Percentiles rank a stretch among this genome's conserved stretches.
Conservation (phyloP, 2,329 filamentous ascomycete species). For the Epichloe brachyelytri region DNA sequence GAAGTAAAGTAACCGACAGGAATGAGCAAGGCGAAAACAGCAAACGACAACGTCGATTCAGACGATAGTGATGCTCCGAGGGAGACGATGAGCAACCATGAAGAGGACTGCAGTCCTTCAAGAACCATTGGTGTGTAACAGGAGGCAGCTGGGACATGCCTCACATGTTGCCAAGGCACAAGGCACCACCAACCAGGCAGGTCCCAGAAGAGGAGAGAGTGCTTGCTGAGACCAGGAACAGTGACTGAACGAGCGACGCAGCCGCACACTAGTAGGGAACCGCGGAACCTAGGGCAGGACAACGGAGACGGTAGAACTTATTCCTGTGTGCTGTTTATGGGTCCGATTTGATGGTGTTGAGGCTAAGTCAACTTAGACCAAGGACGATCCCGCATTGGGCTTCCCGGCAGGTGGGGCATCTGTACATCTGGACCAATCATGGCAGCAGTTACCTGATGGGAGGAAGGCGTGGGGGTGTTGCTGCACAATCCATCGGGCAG, state of each 20-base stretch:
- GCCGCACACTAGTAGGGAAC: background rate
- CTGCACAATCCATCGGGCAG: no score
- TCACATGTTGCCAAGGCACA: no score
- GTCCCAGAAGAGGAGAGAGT: background rate
- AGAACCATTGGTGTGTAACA: background rate
- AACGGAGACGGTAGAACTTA: background rate
- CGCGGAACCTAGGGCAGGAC: background rate
- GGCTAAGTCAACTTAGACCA: constrained; percentile 1
- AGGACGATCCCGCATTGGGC: constrained; percentile 6
- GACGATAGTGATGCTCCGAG: background rate
- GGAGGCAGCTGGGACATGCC: background rate
- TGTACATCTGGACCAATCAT: background rate
- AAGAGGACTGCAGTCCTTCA: background rate
- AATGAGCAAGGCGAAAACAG: background rate
- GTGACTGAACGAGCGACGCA: no score
- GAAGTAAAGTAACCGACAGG: background rate
- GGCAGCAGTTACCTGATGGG: background rate
- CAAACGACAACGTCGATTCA: background rate
- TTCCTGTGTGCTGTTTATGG: background rate
- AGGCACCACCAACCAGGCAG: background rate
- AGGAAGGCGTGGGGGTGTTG: background rate
- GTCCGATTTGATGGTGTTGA: constrained; percentile 4
- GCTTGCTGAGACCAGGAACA: background rate
- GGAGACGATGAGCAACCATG: background rate
- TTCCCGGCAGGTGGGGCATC: background rate